Evolutionary conservation across 495 filamentous ascomycete species (phyloP), one percentile per base, ranked within the genome.

Genomic region (Cairneyella variabilis): DNA sequence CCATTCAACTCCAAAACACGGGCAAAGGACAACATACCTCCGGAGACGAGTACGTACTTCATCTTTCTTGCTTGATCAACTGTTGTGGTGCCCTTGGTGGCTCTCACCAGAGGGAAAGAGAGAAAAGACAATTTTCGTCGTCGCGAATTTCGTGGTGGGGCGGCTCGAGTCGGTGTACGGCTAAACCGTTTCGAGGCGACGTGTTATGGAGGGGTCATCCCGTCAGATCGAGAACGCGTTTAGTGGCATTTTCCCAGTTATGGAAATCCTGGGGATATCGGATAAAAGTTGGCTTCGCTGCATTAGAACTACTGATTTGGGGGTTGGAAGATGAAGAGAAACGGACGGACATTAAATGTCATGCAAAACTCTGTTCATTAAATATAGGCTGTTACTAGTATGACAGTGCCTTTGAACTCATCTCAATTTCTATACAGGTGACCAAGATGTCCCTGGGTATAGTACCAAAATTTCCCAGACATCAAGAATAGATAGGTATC

Each of bases 41-140:
- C 88, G 56, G 85, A 88, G 27, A 91, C 88, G 40, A 92, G 73
- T 68, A 91, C 84, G 72, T 89, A 90, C 73, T 91, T 90, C 86
- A 90, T 91, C 54, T 72, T 82, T 69, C 53, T 66, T 50, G 36
- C 57, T 62, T 48, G 50, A 54, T 12, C 5, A 43, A 54, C 34
- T 11, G 40, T 46, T 28, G 32, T 51, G 59, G 50, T 58, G 59
- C 59, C 58, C 42, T 27, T 58, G 22, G 54, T 61, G 54, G 58
- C 54, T 51, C 28, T 38, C 52, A 55, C 58, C 54, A 64, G 58
- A 53, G 58, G 58, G 61, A 57, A 57, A 36, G 46, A 56, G 49
- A 53, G 49, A 57, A 63, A 47, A 60, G 28, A 52, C 17, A n/a
- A 42, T 28, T 30, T 43, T 51, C 27, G n/a, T 21, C 4, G 10